phyloP scores from a whole-genome alignment of 768 basidiomycete species.

The Candolleomyces eurysporus region DNA sequence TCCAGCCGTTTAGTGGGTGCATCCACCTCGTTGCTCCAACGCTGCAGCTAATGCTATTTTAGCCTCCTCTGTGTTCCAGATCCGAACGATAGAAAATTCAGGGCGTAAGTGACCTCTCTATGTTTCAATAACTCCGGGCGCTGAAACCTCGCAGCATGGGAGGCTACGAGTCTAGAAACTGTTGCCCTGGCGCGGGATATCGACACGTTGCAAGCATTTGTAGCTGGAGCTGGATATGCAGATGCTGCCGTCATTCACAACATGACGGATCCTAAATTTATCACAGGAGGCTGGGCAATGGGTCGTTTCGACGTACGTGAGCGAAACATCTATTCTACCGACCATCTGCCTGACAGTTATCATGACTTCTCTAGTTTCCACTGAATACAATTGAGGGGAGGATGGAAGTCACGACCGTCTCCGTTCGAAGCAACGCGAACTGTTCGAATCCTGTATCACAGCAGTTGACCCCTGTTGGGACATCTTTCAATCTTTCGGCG shows the following conservation, averaged over 20 bases:
- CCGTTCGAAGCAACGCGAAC: conserved; percentile 43
- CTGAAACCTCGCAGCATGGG: conserved; percentile 23
- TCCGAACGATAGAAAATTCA: neutral
- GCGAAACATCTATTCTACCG: no score
- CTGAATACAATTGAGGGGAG: conserved; percentile 39
- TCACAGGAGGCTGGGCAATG: conserved; percentile 50
- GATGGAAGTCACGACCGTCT: conserved; percentile 51
- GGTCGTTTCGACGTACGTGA: conserved; percentile 47
- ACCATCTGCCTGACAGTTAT: no score
- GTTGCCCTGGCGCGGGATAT: conserved; percentile 48
- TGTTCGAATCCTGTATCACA: conserved; percentile 41
- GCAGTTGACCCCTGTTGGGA: conserved; percentile 11
- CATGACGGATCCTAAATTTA: conserved; percentile 57
- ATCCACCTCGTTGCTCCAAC: conserved; percentile 15
- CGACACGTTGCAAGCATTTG: conserved; percentile 47
- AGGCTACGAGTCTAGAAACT: conserved; percentile 38
- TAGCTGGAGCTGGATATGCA: conserved; percentile 58
- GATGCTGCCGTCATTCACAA: conserved; percentile 43
- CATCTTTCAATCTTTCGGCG: conserved; percentile 38
- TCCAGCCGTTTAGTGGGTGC: conserved; percentile 56
- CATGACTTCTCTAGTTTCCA: no score
- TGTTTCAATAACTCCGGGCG: neutral
- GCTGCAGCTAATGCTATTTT: neutral
- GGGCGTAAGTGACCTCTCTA: neutral
- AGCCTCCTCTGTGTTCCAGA: neutral